Evolutionary conservation across 495 filamentous ascomycete genomes (phyloP), one percentile per base, ranked within the genome.

Genomic region (Penicillium odoratum): DNA sequence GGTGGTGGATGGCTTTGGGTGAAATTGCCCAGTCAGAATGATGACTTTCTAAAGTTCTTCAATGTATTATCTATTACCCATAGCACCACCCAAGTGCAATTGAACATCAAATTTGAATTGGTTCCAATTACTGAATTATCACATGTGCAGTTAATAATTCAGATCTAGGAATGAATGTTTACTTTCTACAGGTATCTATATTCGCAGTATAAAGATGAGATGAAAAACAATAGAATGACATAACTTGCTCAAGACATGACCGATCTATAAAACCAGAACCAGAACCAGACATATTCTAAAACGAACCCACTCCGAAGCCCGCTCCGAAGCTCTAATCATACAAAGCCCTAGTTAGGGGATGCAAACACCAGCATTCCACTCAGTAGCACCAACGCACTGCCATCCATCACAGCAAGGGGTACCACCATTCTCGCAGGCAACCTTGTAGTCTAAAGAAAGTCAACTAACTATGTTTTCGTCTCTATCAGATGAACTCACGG

Each of bases 1-100:
- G 87, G 84, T 92, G 89, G 88, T 92, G 88, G 86, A 70, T 80
- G 25, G 28, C 46, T 48, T 31, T 48, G 46, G 28, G 28, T 10
- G 18, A 46, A 8, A 26, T 33, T 33, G 3, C 9, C 31, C 31
- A 33, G 9, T 6, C 31, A 21, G 21, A 21, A 21, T 21, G 21
- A 21, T 21, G 21, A 21, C 21, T 21, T 21, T 21, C 21, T 21
- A 21, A 21, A 21, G 21, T 21, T 21, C 21, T 21, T 21, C 21
- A 21, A 21, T 21, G 21, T 21, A 21, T 21, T 21, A 21, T 21
- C 21, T 21, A 2, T 21, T 21, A 21, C 21, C 21, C 21, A 21
- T 21, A 21, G 21, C 21, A 21, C 2, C 21, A 21, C 21, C 21
- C 21, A 21, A 21, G 21, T 21, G 21, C 21, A 1, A 1, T 21